A percentile compares a stretch with the other conserved stretches of the same genome.
These are phyloP conservation scores for Lineolata rhizophorae DNA, from an alignment of 495 filamentous ascomycete species.

Conservation along the genomic window DNA sequence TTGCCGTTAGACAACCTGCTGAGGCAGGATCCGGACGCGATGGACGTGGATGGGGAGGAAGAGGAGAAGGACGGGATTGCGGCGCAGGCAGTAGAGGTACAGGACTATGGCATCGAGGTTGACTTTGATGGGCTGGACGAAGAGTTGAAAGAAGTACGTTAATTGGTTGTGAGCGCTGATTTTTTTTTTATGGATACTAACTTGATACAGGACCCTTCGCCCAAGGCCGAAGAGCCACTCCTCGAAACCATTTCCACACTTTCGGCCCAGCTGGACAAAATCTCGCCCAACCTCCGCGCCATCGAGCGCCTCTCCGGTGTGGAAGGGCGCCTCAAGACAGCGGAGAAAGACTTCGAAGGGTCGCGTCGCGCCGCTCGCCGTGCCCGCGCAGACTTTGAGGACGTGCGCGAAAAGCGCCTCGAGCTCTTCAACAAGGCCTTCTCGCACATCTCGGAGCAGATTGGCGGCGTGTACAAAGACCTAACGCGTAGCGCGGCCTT, in stretches of 20 bases:
- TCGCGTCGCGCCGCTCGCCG: constrained; percentile 47
- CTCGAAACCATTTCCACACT: constrained; percentile 55
- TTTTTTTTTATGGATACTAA: no score
- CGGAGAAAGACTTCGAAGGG: constrained; percentile 75
- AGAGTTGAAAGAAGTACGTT: constrained; percentile 53
- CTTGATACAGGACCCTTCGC: constrained; percentile 9
- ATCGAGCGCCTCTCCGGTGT: constrained; percentile 80
- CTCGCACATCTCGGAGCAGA: constrained; percentile 83
- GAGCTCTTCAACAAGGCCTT: constrained; percentile 92
- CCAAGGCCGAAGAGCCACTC: constrained; percentile 40
- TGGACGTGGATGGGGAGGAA: constrained; percentile 65
- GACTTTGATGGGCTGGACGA: constrained; percentile 76
- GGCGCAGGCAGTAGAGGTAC: constrained; percentile 26
- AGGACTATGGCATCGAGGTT: constrained; percentile 84
- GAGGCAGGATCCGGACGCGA: constrained; percentile 40
- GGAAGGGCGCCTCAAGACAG: constrained; percentile 58
- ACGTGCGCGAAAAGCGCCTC: constrained; percentile 59
- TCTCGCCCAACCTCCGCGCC: constrained; percentile 89
- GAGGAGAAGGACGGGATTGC: constrained; percentile 13
- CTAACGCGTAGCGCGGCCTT: constrained; percentile 68
- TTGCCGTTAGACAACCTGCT: constrained; percentile 69
- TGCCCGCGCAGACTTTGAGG: constrained; percentile 62
- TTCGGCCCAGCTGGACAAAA: constrained; percentile 63
- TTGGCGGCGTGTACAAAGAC: constrained; percentile 82
- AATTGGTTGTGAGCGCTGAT: no score